Base-by-base conservation (phyloP, 83 land plant species). In the Isoetes engelmannii region DNA sequence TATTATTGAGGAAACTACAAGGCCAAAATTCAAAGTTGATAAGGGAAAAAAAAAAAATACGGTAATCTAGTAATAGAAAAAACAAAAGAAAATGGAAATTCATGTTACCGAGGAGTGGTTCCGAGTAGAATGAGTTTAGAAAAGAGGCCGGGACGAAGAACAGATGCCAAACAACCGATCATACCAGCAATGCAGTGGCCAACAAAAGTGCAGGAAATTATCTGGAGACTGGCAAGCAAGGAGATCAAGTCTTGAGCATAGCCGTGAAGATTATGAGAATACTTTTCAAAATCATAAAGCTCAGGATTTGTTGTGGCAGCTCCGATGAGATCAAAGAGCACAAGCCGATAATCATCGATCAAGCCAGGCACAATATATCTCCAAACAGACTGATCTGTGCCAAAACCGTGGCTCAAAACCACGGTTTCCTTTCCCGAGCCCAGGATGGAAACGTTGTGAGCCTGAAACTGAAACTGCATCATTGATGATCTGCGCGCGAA, bases 151-250 rank as follows among this genome's bases (percentile, higher is more conserved):
- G 66, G 66, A n/a, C 66, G 66, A 6, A n/a, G 28, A 28, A 42
- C n/a, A 6, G 66, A 5, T 7, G 66, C 66, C 6, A 63, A 12
- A 46, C 66, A 63, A n/a, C 66, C 66, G 46, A 63, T 63, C 66
- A 63, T 20, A 5, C 66, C 66, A 5, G 66, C 28, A 7, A 63
- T 42, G 45, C 47, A 63, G 66, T 63, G 66, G 45, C 66, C 66
- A 12, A 63, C 48, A 46, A 37, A 63, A n/a, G 44, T 9, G 66
- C 66, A 63, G 48, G n/a, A 7, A 7, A 7, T 28, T 43, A 63
- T 19, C 8, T 63, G 66, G 45, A 63, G 66, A 43, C 44, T 46
- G 45, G 42, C n/a, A 12, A 63, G 46, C n/a, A 63, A 37, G 45
- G 6, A 12, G 8, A 63, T 5, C 9, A 63, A 46, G 28, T 63